A percentile compares a stretch with the other conserved stretches of the same genome.
Evolutionary conservation across 768 basidiomycete species (phyloP).

Genomic region (Suillus brevipes): DNA sequence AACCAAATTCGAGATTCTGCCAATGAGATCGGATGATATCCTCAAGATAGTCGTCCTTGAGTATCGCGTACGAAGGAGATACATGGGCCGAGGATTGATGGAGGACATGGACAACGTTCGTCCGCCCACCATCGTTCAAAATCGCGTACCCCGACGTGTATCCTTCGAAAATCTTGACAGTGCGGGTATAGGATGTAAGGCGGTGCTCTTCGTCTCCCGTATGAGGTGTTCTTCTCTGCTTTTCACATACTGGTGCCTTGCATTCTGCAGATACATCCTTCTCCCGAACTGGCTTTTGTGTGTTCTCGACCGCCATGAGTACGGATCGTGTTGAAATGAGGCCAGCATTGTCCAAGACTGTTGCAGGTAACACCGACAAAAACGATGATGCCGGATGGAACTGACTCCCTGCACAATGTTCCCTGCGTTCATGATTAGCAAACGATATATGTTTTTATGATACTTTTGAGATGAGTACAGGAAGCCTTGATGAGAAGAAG

Average conservation of each 20-base stretch:
- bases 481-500: slow-evolving; percentile 32
- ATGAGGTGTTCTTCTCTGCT: no score
- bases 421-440: slow-evolving; percentile 16
- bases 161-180: no score
- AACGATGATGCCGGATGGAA: neutral
- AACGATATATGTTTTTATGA: neutral
- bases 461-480: slow-evolving; percentile 25
- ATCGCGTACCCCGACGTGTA: no score
- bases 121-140: no score
- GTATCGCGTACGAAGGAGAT: slow-evolving; percentile 11
- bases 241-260: no score
- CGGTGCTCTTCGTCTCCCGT: no score
- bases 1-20: slow-evolving; percentile 25
- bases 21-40: slow-evolving; percentile 21
- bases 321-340: slow-evolving; percentile 16
- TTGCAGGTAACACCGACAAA: neutral
- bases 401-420: slow-evolving; percentile 23
- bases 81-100: no score
- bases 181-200: no score
- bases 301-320: neutral
- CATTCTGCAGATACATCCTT: no score
- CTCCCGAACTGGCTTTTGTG: no score
- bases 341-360: slow-evolving; percentile 26
- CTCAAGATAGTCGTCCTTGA: neutral
- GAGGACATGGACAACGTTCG: no score